Base-by-base conservation (phyloP, 2,329 filamentous ascomycete species). In the Colletotrichum eremochloae region DNA sequence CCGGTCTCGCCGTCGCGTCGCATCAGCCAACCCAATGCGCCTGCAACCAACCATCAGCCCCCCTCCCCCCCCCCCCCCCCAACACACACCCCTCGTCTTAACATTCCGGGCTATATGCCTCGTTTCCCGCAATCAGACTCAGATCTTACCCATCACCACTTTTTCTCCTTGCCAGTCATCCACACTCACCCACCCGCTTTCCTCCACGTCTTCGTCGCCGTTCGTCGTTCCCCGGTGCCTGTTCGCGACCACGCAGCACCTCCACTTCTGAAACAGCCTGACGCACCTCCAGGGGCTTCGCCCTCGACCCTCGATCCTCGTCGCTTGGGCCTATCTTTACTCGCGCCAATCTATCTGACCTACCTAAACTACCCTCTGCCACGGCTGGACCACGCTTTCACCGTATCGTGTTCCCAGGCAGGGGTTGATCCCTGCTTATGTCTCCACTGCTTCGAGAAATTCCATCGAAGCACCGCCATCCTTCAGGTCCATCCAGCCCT, bases 201-300 rank as follows among this genome's bases (percentile, higher is more conserved):
- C 72, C 36, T 57, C 36, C 36, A 29, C 55, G 12, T 42, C n/a
- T n/a, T 11, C 12, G 55, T 40, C 15, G n/a, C 33, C 8, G 29
- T 24, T 72, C 68, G 70, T 74, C 60, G 69, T 33, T 40, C 36
- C 56, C 56, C 56, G 42, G 56, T 42, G 56, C 56, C 77, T 72
- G 73, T 65, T 56, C 53, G 60, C 61, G 42, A 70, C 66, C 55
- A 56, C 55, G 33, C 69, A 40, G 15, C 52, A 31, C 42, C 60
- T 72, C 60, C 70, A 69, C 70, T 57, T 76, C 79, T 83, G 82
- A 83, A 83, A 83, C 82, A 74, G 63, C 74, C 78, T 82, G 81
- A 82, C 78, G 80, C 81, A 81, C 75, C 72, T 6, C 72, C 75
- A 77, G 76, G 78, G 78, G 77, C 58, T 72, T 68, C 63, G 55